Evolutionary conservation across 2,329 filamentous ascomycete genomes (phyloP).

Genomic region (Geosmithia morbida): DNA sequence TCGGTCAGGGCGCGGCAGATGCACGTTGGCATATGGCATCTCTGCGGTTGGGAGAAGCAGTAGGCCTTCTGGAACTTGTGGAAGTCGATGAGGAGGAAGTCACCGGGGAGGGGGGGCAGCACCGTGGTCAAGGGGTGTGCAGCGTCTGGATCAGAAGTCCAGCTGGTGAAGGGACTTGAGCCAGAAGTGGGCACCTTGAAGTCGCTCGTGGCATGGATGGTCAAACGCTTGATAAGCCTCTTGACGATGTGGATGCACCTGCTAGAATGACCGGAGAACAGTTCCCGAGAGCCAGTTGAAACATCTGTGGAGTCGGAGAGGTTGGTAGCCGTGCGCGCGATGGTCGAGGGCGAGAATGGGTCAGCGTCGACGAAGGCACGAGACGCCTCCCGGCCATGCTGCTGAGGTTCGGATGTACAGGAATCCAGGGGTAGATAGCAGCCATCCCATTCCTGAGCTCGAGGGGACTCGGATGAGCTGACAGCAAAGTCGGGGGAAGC

Average conservation of each 20-base stretch:
- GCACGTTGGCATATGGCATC: slow-evolving; percentile 13
- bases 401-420: too few relatives aligned
- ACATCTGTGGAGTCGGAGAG: too few relatives aligned
- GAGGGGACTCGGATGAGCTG: too few relatives aligned
- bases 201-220: slow-evolving; percentile 8
- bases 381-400: too few relatives aligned
- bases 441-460: too few relatives aligned
- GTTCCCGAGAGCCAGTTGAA: too few relatives aligned
- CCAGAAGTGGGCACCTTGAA: slow-evolving; percentile 8
- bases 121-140: slow-evolving; percentile 7
- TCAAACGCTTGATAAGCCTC: slow-evolving; percentile 22
- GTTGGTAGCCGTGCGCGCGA: too few relatives aligned
- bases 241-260: slow-evolving; percentile 9
- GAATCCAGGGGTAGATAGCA: too few relatives aligned
- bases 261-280: too few relatives aligned
- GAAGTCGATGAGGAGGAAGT: slow-evolving; percentile 26
- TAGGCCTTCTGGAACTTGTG: slow-evolving; percentile 4
- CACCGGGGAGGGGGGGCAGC: slow-evolving; percentile 28
- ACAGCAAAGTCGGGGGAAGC: too few relatives aligned
- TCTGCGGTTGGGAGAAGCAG: slow-evolving; percentile 8
- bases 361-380: too few relatives aligned
- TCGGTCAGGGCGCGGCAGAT: slow-evolving; percentile 13
- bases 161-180: slow-evolving; percentile 7
- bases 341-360: too few relatives aligned
- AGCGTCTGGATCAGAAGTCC: slow-evolving; percentile 14